Evolutionary conservation across 345 rosid species (phyloP).

Genomic region (Citrus maxima): DNA sequence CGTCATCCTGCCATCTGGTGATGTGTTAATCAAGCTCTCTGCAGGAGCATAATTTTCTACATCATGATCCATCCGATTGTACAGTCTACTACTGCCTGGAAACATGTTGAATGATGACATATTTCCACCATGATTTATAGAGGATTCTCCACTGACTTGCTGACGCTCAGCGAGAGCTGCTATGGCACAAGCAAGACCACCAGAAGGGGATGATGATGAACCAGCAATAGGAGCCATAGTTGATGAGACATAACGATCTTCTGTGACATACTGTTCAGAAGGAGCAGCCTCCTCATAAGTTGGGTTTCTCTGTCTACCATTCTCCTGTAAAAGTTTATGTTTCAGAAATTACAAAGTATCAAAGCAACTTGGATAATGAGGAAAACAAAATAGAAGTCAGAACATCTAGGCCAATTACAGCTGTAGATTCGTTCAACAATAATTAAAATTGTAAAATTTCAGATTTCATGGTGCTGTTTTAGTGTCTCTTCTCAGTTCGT

Average conservation of each 20-base stretch:
- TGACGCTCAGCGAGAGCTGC: conserved; percentile 90
- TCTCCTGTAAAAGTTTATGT: conserved; percentile 49
- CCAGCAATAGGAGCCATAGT: conserved; percentile 37
- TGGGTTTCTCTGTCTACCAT: conserved; percentile 44
- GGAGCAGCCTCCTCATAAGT: conserved; percentile 39
- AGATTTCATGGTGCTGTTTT: not conserved
- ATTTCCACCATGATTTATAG: conserved; percentile 35
- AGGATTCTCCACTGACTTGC: conserved; percentile 63
- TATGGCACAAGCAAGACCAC: conserved; percentile 79
- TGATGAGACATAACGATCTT: conserved; percentile 39
- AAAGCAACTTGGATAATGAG: not conserved
- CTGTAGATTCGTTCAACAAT: not conserved
- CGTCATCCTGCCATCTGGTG: conserved; percentile 29
- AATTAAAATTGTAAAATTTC: not conserved
- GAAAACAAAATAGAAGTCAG: not conserved
- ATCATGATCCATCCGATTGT: conserved; percentile 40
- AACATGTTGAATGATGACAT: conserved; percentile 40
- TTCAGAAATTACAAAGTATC: conserved; percentile 7
- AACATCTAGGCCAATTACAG: not conserved
- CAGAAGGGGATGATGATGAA: conserved; percentile 75
- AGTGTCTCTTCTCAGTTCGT: too few species aligned
- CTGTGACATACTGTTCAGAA: conserved; percentile 50
- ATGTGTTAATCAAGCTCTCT: conserved; percentile 26
- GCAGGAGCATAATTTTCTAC: conserved; percentile 36
- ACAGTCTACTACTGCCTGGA: conserved; percentile 50